phyloP scores from a whole-genome alignment of 345 rosid species.

The Melastoma malabathricum region DNA sequence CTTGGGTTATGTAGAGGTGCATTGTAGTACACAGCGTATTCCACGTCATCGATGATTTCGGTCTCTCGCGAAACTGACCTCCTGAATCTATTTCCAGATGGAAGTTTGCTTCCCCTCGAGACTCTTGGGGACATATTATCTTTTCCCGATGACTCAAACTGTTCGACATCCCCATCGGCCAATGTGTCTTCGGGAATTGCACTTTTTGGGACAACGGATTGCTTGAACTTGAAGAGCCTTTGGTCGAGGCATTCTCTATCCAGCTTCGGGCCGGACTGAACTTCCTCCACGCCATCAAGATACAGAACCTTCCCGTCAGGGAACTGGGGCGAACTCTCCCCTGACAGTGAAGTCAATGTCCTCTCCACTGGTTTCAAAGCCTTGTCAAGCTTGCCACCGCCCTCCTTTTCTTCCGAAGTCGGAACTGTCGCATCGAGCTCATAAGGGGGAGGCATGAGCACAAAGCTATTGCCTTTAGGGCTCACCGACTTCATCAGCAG shows the following conservation, averaged over 20 bases:
- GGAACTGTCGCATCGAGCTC: neutral
- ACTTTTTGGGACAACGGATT: conserved; percentile 2
- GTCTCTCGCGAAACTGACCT: conserved; percentile 21
- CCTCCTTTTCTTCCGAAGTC: conserved; percentile 8
- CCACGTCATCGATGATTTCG: conserved; percentile 16
- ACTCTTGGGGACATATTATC: conserved; percentile 13
- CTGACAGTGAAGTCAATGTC: conserved; percentile 17
- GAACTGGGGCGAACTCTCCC: conserved; percentile 27
- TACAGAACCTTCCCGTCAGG: conserved; percentile 23
- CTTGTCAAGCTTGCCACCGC: neutral
- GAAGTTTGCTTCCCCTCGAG: conserved; percentile 7
- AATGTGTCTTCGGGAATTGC: neutral
- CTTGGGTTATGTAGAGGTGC: conserved; percentile 13
- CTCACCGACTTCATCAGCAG: no score
- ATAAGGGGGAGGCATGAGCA: no score
- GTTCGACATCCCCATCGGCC: conserved; percentile 7
- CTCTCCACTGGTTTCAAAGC: conserved; percentile 5
- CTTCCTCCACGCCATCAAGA: conserved; percentile 45
- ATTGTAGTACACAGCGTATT: conserved; percentile 21
- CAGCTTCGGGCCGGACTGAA: conserved; percentile 13
- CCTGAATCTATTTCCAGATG: conserved; percentile 17
- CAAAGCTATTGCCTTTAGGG: no score
- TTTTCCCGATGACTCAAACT: conserved; percentile 13
- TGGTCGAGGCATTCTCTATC: conserved; percentile 31
- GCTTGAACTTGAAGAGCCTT: conserved; percentile 46